Base-by-base conservation (phyloP, 495 filamentous ascomycete genomes). In the Extremus antarcticus region DNA sequence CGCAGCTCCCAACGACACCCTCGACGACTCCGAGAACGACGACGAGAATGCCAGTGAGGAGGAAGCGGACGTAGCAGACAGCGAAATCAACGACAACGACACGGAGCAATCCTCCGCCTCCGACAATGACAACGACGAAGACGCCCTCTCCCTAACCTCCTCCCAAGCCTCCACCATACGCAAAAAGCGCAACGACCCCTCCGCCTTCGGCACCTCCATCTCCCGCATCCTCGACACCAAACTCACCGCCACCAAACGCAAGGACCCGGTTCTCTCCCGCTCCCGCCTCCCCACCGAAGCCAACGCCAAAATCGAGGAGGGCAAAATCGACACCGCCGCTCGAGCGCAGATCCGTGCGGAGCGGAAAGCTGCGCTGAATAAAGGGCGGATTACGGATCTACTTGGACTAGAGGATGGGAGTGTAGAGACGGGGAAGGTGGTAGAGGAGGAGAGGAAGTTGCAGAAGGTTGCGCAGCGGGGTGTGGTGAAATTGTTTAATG, bases 401-500 rank as follows among this genome's bases (percentile, higher is more conserved):
- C 70, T 92, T 59, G 80, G 78, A 15, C 65, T 83, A 52, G 60
- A 76, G 35, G 66, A 69, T 22, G 69, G 53, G 17, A 56, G 51
- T 1, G 58, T 57, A 17, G 57, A 59, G 19, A 65, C 64, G 54
- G 58, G 78, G 19, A 71, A 80, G 43, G 79, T 86, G 10, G 68
- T 84, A 52, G 88, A 88, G 68, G 77, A 83, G 65, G 92, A 98
- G 74, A 85, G 83, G 72, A 72, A 79, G 50, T 67, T 95, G 63
- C 78, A 82, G 63, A 91, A 94, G 75, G 87, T 83, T 39, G 89
- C 90, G 52, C 88, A 95, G 73, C 79, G 87, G 25, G 90, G 90
- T 76, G 90, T 95, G 19, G 82, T 96, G 13, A 92, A 90, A 75
- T 72, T 98, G 54, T 98, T 97, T 68, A 94, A 97, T 71, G 94